phyloP scores from a whole-genome alignment of 176 grass and related monocot genomes.

The barley (Hordeum vulgare) region DNA sequence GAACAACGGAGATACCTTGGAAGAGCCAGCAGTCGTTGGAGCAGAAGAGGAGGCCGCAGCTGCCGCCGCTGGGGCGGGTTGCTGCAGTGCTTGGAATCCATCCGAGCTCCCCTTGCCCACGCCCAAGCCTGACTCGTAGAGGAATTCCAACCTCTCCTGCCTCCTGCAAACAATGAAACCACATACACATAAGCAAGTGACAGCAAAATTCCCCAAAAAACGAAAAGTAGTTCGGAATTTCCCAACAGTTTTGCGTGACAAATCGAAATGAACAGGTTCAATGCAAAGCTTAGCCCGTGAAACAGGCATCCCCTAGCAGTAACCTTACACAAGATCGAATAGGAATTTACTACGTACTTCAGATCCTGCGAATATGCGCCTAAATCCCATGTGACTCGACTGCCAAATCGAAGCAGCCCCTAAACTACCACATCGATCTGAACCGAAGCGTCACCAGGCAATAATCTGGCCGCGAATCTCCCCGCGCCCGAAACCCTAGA shows the following conservation, averaged over 20 bases:
- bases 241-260: background rate
- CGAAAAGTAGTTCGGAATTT: background rate
- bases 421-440: background rate
- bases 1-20: slow-evolving; percentile 41
- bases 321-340: background rate
- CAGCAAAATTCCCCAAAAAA: background rate
- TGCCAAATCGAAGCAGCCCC: background rate
- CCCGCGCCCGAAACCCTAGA: slow-evolving; percentile 14
- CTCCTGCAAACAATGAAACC: slow-evolving; percentile 34
- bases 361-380: background rate
- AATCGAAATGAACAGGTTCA: background rate
- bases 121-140: slow-evolving; percentile 90
- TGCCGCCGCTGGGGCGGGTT: slow-evolving; percentile 2
- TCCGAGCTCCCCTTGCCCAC: slow-evolving; percentile 87
- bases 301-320: background rate
- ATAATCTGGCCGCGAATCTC: background rate
- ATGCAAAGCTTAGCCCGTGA: background rate
- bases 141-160: slow-evolving; percentile 94
- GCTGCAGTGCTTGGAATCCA: slow-evolving; percentile 81
- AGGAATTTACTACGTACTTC: background rate
- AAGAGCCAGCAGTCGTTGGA: slow-evolving; percentile 39
- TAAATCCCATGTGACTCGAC: background rate
- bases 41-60: slow-evolving; percentile 22
- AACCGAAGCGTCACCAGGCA: background rate
- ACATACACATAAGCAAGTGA: background rate